Base-by-base conservation (phyloP, 129 eudicot genomes). In the Oenanthe sinensis region DNA sequence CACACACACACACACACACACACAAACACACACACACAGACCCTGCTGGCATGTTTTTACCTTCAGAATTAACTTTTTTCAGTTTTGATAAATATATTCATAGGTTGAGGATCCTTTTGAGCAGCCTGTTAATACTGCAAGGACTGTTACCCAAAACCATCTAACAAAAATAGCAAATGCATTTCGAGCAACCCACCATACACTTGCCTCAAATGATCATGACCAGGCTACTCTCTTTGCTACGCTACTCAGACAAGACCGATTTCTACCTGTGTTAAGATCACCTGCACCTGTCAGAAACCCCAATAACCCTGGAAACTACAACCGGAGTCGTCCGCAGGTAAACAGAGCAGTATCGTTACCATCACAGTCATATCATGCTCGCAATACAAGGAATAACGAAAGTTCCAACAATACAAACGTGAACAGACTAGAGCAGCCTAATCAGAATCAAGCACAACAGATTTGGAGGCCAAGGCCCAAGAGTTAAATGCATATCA, bases 101-200 rank as follows among this genome's bases (percentile, higher is more conserved):
- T 30, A 92, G 98, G 84, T 93, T 22, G 98, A 93, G 90, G 98
- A 93, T 85, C 98, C 98, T 36, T 91, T 93, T 81, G 97, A 93
- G 89, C 98, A 89, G 81, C 98, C 98, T 24, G 62, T 69, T 77
- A 91, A 93, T 84, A 85, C 91, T 73, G 97, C 97, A 48, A 88
- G 98, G 90, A 77, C 90, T 3, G 97, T 93, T 40, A 76, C 85
- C 75, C 54, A 60, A 11, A 77, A 86, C n/a, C 85, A 89, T 75
- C 83, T 93, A 9, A 72, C 36, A n/a, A 88, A 78, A 78, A 89
- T 91, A 49, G 79, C 87, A 45, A 85, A 86, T 36, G 89, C 83
- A 28, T 85, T 89, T 79, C 88, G 63, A 78, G 83, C 77, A 36
- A 83, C 96, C 72, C 80, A 84, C 78, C 72, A 62, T 39, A 49